phyloP scores from a whole-genome alignment of 345 rosid genomes.

The Hypericum androsaemum region DNA sequence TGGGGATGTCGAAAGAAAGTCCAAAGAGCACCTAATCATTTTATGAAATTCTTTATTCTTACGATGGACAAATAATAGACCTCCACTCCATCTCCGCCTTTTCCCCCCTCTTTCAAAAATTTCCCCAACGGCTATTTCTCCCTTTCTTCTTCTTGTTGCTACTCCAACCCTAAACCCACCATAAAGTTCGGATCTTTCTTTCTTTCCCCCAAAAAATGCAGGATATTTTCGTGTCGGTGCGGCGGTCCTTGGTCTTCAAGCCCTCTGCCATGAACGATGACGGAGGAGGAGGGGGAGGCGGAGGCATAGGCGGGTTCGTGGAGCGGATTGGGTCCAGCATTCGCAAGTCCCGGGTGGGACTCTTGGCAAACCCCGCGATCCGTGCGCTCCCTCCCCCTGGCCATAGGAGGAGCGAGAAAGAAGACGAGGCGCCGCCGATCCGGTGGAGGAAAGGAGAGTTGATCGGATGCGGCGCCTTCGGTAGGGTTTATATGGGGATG shows the following conservation, averaged over 20 bases:
- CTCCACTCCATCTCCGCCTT: slow-evolving; percentile 4
- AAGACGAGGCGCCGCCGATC: slow-evolving; percentile 19
- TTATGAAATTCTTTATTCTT: not conserved
- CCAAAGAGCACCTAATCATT: too few species aligned
- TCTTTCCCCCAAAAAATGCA: slow-evolving; percentile 11
- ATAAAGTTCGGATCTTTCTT: not conserved
- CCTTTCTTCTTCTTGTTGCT: not conserved
- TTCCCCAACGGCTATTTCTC: slow-evolving; percentile 18
- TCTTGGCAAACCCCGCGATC: slow-evolving; percentile 10
- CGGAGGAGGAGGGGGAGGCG: slow-evolving; percentile 7
- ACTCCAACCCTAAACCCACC: slow-evolving; percentile 1
- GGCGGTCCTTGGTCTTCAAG: slow-evolving; percentile 26
- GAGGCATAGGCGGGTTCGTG: slow-evolving; percentile 18
- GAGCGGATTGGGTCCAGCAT: slow-evolving; percentile 23
- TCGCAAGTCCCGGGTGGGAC: slow-evolving; percentile 24
- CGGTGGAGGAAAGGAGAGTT: slow-evolving; percentile 30
- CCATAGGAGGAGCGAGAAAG: too few species aligned
- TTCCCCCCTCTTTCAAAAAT: slow-evolving; percentile 30
- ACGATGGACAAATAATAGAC: not conserved
- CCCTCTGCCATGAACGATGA: slow-evolving; percentile 16
- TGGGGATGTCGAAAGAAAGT: too few species aligned
- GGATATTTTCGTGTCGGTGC: slow-evolving; percentile 26
- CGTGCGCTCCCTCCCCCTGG: slow-evolving; percentile 10
- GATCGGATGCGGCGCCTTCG: slow-evolving; percentile 25
- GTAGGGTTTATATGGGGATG: slow-evolving; percentile 30